Base-by-base conservation (phyloP, 2,329 filamentous ascomycete species). In the Tolypocladium tundrense region DNA sequence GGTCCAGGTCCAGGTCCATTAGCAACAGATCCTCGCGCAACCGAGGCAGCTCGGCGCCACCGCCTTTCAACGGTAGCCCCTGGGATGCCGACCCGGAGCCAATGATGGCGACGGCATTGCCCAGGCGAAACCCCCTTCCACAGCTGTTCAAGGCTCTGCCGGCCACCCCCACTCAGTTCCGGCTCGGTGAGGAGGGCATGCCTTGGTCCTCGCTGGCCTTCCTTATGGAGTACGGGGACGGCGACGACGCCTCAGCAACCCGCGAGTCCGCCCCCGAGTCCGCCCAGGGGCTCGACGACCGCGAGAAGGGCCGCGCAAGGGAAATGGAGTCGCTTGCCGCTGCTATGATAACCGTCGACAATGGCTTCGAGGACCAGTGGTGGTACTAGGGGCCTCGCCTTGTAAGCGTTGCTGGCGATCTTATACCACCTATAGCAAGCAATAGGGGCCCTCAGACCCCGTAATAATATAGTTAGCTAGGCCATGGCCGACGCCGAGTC, bases 321-420 rank as follows among this genome's bases (percentile, higher is more conserved):
- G 76, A 81, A 51, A 74, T 82, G 3, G 77, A 77, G 57, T 73
- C 76, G 0, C 69, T 83, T 4, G 79, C 78, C 11, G 74, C 75
- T 4, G 80, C 80, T 42, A 75, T 83, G 73, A 76, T 82, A 70
- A 82, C 80, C 2, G 76, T 83, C 3, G 80, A 83, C 63, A 83
- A 82, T 62, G 80, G 80, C 2, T 82, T 83, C 61, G 80, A 83
- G 68, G 76, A 78, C 60, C 79, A 82, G 66, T 82, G 79, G 79
- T 82, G 80, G 79, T 76, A 81, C 62, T 77, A 78, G 60, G 79
- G 79, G 1, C 57, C 67, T 42, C 65, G 67, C 4, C 60, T 68
- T 4, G 19, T n/a, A 10, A 33, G 48, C 31, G 19, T 35, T 9
- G 16, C 48, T n/a, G 27, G 48, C 48, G 48, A 51, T 33, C 16